phyloP scores from a whole-genome alignment of 306 rosid genomes.

The Corylus avellana region DNA sequence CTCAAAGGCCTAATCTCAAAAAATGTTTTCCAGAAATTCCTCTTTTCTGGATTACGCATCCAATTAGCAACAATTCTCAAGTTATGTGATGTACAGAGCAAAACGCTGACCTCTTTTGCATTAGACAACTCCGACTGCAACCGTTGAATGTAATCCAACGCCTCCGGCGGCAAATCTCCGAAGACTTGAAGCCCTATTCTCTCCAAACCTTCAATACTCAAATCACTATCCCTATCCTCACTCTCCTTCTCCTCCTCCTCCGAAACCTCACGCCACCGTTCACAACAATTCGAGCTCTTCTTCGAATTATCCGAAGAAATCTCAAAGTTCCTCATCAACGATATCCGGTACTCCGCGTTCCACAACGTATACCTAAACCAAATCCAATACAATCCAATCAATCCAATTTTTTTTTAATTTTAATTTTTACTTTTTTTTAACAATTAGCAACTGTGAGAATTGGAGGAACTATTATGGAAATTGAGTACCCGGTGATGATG shows the following conservation, averaged over 20 bases:
- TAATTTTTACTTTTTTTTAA: background rate
- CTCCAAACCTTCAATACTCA: conserved; percentile 39
- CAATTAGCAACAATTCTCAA: background rate
- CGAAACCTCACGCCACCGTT: conserved; percentile 14
- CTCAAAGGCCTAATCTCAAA: background rate
- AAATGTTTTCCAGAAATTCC: background rate
- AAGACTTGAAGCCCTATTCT: conserved; percentile 40
- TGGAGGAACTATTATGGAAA: background rate
- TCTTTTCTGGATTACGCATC: background rate
- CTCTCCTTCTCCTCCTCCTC: conserved; percentile 36
- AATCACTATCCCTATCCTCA: conserved; percentile 29
- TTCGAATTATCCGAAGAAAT: conserved; percentile 36
- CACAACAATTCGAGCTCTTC: conserved; percentile 30
- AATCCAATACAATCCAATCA: conserved; percentile 9
- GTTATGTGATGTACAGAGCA: background rate
- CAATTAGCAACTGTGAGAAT: background rate
- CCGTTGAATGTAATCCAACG: conserved; percentile 64
- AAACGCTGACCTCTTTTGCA: conserved; percentile 57
- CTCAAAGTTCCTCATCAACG: conserved; percentile 80
- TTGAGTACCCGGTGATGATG: conserved; percentile 80
- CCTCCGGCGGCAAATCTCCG: conserved; percentile 73
- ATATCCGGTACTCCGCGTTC: conserved; percentile 93
- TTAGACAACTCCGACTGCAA: conserved; percentile 68
- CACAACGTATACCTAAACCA: conserved; percentile 78
- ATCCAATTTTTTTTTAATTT: background rate